These are phyloP conservation scores for Euphrasia confusa DNA, from an alignment of 257 asterid species.

Conservation along the genomic window DNA sequence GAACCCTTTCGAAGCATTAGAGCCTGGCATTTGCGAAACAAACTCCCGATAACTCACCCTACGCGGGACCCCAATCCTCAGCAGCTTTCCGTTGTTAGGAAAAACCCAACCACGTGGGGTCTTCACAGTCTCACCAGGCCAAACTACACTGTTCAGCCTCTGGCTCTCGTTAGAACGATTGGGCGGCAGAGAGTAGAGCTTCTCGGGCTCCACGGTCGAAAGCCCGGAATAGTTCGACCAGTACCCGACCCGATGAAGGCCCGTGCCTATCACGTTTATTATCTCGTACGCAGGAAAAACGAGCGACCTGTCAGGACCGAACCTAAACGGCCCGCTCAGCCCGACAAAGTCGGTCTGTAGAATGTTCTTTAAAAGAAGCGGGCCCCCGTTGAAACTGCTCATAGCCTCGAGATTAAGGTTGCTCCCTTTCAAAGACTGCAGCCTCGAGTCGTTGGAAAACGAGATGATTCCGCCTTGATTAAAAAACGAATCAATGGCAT, in stretches of 20 bases:
- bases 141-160: conserved; percentile 51
- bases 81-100: conserved; percentile 70
- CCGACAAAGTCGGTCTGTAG: conserved; percentile 62
- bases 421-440: conserved; percentile 39
- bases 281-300: conserved; percentile 70
- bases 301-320: conserved; percentile 49
- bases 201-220: conserved; percentile 64
- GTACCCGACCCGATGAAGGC: conserved; percentile 66
- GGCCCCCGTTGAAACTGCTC: conserved; percentile 76
- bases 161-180: conserved; percentile 54
- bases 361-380: conserved; percentile 50
- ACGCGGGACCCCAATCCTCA: conserved; percentile 80
- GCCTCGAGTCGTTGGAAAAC: conserved; percentile 57
- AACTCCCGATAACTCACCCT: conserved; percentile 71
- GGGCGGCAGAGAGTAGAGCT: conserved; percentile 36
- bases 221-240: conserved; percentile 86
- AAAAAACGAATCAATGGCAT: conserved; percentile 64
- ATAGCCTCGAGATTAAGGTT: conserved; percentile 61
- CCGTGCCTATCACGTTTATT: conserved; percentile 74
- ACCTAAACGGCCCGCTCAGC: conserved; percentile 67
- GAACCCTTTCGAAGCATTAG: conserved; percentile 67
- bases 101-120: conserved; percentile 98
- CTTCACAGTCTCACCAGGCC: conserved; percentile 77
- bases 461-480: conserved; percentile 66
- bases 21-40: conserved; percentile 63